Conservation (phyloP, 2,329 filamentous ascomycete species). For the Diaporthe ampelina region DNA sequence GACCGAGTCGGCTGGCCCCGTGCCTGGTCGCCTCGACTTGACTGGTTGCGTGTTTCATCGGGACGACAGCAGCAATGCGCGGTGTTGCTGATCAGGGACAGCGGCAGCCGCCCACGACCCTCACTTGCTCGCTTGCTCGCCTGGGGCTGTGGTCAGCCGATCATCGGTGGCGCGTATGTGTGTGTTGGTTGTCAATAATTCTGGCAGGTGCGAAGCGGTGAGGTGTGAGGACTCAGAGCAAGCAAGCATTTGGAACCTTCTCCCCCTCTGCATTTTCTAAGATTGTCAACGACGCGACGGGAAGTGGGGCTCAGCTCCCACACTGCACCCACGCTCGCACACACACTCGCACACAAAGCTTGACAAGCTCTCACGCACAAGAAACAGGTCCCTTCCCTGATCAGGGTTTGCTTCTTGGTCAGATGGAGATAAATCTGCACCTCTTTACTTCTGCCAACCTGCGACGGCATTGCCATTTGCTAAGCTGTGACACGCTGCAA, state of each 20-base stretch:
- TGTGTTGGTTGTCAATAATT: background rate
- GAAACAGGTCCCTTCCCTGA: background rate
- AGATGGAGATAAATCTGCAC: background rate
- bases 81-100: background rate
- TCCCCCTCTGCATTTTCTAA: conserved; percentile 18
- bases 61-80: conserved; percentile 19
- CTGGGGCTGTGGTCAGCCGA: conserved; percentile 7
- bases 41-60: conserved; percentile 32
- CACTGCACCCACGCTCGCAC: background rate
- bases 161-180: conserved; percentile 7
- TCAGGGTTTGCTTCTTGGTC: background rate
- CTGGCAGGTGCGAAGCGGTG: conserved; percentile 8
- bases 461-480: background rate
- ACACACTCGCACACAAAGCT: too few relatives aligned
- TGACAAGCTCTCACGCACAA: background rate
- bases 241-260: conserved; percentile 24
- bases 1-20: conserved; percentile 26
- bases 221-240: background rate
- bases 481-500: conserved; percentile 11
- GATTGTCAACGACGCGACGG: conserved; percentile 4
- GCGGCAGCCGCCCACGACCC: background rate
- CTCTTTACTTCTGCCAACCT: background rate
- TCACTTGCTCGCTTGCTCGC: background rate
- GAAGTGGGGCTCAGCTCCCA: conserved; percentile 4
- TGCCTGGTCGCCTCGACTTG: conserved; percentile 17